Conservation (phyloP, 208 protist genomes). For the Acanthamoeba triangularis region DNA sequence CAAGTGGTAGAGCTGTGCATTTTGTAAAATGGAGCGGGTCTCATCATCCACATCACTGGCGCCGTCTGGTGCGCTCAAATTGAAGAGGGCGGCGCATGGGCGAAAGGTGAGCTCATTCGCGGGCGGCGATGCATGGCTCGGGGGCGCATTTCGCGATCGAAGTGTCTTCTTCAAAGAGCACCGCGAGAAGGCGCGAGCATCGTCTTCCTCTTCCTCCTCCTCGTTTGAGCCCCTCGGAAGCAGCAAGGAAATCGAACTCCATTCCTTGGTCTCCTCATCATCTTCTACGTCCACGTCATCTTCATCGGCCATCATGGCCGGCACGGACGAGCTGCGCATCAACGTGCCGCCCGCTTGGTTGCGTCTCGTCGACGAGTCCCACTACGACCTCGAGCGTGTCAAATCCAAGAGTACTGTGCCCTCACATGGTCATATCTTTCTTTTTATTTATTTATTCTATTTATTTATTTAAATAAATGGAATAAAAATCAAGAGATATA, state of each 20-base stretch:
- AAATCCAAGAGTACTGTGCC: constrained; percentile 19
- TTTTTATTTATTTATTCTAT: background rate
- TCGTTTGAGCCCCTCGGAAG: background rate
- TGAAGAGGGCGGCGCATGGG: background rate
- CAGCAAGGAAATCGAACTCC: constrained; percentile 2
- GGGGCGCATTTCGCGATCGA: constrained; percentile 18
- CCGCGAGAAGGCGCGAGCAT: constrained; percentile 38
- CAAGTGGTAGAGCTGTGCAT: no score
- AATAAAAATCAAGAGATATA: background rate
- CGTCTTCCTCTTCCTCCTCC: background rate
- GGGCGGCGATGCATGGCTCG: background rate
- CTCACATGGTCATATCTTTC: no score
- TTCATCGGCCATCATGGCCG: background rate
- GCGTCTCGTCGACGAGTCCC: constrained; percentile 19
- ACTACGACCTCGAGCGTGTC: constrained; percentile 55
- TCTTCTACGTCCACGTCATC: background rate
- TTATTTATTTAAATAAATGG: background rate
- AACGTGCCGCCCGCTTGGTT: constrained; percentile 32
- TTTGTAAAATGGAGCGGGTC: background rate
- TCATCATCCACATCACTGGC: background rate
- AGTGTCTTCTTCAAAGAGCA: constrained; percentile 32
- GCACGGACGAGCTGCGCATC: constrained; percentile 28
- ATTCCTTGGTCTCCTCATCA: background rate
- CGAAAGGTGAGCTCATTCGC: background rate
- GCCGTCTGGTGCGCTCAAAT: background rate